Evolutionary conservation across 352 stramenopile genomes (phyloP).

Genomic region (Phytopythium aichiense): DNA sequence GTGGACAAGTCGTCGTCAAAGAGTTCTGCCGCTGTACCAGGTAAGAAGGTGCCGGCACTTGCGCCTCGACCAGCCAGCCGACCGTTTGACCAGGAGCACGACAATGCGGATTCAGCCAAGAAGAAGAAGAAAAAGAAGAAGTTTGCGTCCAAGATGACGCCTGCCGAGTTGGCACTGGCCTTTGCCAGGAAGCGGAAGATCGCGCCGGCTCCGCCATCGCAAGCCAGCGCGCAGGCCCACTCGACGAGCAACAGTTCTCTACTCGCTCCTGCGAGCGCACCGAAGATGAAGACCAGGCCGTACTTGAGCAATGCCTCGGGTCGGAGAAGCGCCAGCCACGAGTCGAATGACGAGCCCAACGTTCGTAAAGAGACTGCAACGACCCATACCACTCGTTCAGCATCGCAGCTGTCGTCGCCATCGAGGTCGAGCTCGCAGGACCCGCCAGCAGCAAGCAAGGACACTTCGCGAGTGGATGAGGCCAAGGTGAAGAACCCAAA

Average conservation of each 20-base stretch:
- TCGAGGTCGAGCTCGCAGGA: not conserved
- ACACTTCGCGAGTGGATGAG: not conserved
- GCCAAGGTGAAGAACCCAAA: not conserved
- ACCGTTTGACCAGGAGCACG: not conserved
- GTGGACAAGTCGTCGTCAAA: no score
- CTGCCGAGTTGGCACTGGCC: not conserved
- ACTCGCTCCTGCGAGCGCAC: not conserved
- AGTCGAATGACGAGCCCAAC: not conserved
- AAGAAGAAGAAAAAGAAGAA: not conserved
- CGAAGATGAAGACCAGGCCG: not conserved
- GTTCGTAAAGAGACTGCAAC: no score
- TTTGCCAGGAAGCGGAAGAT: slow-evolving; percentile 1
- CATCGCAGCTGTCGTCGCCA: not conserved
- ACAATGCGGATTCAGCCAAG: not conserved
- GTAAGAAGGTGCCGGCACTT: not conserved
- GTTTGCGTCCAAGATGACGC: not conserved
- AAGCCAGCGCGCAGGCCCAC: not conserved
- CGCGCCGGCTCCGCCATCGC: not conserved
- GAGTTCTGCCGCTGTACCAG: not conserved
- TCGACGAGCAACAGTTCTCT: not conserved
- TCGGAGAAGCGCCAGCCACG: not conserved
- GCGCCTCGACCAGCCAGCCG: not conserved
- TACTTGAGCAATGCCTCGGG: not conserved
- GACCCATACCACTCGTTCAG: no score
- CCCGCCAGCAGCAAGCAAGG: not conserved